Conservation (phyloP, 306 rosid species). For the Malus asiatica region DNA sequence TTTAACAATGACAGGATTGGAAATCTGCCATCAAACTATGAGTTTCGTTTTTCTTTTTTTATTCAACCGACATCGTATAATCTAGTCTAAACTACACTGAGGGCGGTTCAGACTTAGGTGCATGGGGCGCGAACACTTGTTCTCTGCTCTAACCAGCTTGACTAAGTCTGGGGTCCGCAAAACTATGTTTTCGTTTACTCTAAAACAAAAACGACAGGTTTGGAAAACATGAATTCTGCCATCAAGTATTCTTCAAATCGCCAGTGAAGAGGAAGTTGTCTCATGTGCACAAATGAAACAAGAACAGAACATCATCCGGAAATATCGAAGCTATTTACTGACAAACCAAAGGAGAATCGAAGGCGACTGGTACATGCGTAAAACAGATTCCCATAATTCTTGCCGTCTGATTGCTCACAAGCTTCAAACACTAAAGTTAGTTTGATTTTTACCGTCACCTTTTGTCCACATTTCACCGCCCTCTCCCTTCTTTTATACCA, state of each 20-base stretch:
- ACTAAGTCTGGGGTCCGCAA: too few species aligned
- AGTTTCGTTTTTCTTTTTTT: too few species aligned
- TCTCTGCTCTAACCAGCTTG: too few species aligned
- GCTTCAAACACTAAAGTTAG: slow-evolving; percentile 1
- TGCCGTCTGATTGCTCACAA: slow-evolving; percentile 37
- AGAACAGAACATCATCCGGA: slow-evolving; percentile 15
- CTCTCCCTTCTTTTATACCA: slow-evolving; percentile 21
- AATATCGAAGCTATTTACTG: slow-evolving; percentile 34
- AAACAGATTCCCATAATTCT: background rate
- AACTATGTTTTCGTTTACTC: background rate
- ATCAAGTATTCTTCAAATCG: background rate
- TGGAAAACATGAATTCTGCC: background rate
- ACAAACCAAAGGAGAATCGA: slow-evolving; percentile 30
- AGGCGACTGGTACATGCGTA: background rate
- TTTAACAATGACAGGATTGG: too few species aligned
- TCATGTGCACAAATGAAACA: slow-evolving; percentile 19
- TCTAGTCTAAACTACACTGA: too few species aligned
- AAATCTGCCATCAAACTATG: too few species aligned
- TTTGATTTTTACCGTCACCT: slow-evolving; percentile 26
- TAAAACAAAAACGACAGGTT: background rate
- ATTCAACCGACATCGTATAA: too few species aligned
- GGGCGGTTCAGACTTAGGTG: too few species aligned
- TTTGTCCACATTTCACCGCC: slow-evolving; percentile 23
- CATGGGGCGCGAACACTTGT: too few species aligned
- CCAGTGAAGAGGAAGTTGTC: slow-evolving; percentile 9